Percentiles rank a stretch among this genome's conserved stretches.
Conservation (phyloP, 140 eudicot genomes). For the Erigeron philadelphicus region DNA sequence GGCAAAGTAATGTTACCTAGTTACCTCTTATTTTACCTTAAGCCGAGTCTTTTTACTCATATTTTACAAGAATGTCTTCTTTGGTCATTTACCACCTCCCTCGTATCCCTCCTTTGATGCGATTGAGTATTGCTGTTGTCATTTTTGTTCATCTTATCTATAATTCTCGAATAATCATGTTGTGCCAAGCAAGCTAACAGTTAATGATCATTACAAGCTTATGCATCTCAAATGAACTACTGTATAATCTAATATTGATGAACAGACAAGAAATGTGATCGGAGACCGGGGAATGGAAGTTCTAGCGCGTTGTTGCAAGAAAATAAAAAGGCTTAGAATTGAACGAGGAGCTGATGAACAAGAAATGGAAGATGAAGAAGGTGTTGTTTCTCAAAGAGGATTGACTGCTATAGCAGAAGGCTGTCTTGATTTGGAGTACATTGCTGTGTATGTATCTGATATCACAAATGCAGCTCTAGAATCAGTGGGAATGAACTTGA, state of each 20-base stretch:
- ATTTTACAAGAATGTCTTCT: background rate
- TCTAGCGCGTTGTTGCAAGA: slow-evolving; percentile 58
- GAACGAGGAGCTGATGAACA: slow-evolving; percentile 91
- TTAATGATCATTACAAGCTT: background rate
- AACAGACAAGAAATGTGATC: slow-evolving; percentile 75
- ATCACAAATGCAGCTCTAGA: slow-evolving; percentile 79
- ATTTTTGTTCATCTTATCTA: background rate
- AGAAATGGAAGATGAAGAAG: slow-evolving; percentile 74
- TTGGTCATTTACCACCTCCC: background rate
- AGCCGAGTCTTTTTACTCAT: background rate
- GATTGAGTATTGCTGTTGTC: too few species aligned
- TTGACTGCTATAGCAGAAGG: slow-evolving; percentile 71
- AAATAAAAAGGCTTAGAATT: slow-evolving; percentile 68
- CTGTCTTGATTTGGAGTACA: slow-evolving; percentile 68
- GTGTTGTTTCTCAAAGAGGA: slow-evolving; percentile 84
- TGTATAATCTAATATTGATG: background rate
- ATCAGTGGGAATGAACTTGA: slow-evolving; percentile 56
- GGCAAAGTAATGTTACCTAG: background rate
- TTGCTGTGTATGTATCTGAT: slow-evolving; percentile 83
- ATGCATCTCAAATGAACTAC: slow-evolving; percentile 15
- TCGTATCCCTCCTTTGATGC: too few species aligned
- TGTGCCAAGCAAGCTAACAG: too few species aligned
- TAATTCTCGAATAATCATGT: background rate
- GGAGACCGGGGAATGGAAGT: slow-evolving; percentile 87
- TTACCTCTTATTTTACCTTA: background rate